phyloP scores from a whole-genome alignment of 352 stramenopile genomes.

The Peronospora tabacina region DNA sequence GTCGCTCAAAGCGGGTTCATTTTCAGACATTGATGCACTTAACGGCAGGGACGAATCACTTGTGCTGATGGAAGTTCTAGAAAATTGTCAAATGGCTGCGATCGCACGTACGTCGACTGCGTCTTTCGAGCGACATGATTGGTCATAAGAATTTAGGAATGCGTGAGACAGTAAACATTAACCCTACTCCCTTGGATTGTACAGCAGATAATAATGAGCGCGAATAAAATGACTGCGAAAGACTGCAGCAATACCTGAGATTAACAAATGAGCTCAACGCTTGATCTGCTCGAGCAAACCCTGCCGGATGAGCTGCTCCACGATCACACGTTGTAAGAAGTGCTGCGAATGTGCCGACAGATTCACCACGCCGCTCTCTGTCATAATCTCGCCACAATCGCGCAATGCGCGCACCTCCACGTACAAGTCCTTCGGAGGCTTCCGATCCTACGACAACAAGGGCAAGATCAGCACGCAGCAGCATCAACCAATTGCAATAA shows the following conservation, averaged over 20 bases:
- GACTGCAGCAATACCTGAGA: conserved; percentile 1
- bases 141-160: conserved; percentile 7
- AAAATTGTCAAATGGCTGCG: no score
- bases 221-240: conserved; percentile 22
- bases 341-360: conserved; percentile 83
- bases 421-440: conserved; percentile 87
- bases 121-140: conserved; percentile 10
- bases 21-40: not conserved
- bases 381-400: conserved; percentile 88
- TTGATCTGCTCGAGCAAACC: conserved; percentile 81
- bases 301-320: conserved; percentile 79
- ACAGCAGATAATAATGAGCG: conserved; percentile 6
- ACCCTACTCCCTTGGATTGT: conserved; percentile 2
- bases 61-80: no score
- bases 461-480: conserved; percentile 7
- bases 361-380: conserved; percentile 84
- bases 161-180: conserved; percentile 1
- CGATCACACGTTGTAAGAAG: conserved; percentile 81
- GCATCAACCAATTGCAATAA: not conserved
- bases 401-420: conserved; percentile 85
- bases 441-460: conserved; percentile 50
- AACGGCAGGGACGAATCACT: conserved; percentile 1
- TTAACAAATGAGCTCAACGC: conserved; percentile 20
- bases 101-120: conserved; percentile 8
- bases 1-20: not conserved